Base-by-base conservation (phyloP, 768 basidiomycete species). In the Lentinula edodes region DNA sequence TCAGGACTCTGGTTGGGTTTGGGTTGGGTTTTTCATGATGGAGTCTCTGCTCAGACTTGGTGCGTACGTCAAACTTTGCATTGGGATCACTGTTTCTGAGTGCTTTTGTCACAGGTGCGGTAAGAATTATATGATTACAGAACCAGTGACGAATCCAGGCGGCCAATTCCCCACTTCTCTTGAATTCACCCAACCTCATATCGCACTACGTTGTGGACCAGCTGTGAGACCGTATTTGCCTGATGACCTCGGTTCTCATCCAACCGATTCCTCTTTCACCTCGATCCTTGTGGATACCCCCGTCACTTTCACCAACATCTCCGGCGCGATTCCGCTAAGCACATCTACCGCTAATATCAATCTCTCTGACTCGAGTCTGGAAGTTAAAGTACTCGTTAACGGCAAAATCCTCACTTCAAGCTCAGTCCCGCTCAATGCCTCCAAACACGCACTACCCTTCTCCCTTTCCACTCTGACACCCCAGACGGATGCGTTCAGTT, bases 171-270 rank as follows among this genome's bases (percentile, higher is more conserved):
- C 75, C 2, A 58, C 72, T 3, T 77, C 80, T 6, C 67, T 68
- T 8, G 64, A 67, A 1, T 78, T 77, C 2, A 63, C 72, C 0
- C 69, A 67, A 1, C 72, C 84, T n/a, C 76, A 84, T 43, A 76
- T 87, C 28, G 81, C 84, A 7, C 70, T 88, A 42, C 82, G 83
- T 9, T 87, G 86, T 62, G 77, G 78, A 8, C 84, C 83, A 34
- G 81, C 83, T 2, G 79, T 86, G 23, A 76, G 80, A 6, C 86
- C 86, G 1, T 88, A 85, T 68, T 77, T 87, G 23, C 78, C 80
- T 15, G 83, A 82, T 64, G 85, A 86, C 63, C 71, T 72, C 32
- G 13, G 41, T 6, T 60, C 69, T 52, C 62, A 65, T 46, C 61
- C 66, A 7, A 68, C 70, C 42, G 58, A 69, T 9, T 66, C 66